Base-by-base conservation (phyloP, 768 basidiomycete species). In the Suillus luteus region DNA sequence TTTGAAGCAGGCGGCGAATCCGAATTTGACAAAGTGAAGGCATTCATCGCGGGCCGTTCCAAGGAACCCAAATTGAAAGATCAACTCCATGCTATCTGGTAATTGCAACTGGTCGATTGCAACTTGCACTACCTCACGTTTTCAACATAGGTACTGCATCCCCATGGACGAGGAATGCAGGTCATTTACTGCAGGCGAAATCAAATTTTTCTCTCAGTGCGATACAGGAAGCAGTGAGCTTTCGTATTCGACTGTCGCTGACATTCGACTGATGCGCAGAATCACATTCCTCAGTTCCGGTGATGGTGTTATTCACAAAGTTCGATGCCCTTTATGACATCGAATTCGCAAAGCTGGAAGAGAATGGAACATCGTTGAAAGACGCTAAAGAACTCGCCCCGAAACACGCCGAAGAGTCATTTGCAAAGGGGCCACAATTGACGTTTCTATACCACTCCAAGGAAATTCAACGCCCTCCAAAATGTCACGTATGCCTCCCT, bases 71-170 rank as follows among this genome's bases (percentile, higher is more conserved):
- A 4, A 3, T 10, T 44, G 0, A 44, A 9, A 1, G 3, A n/a
- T 44, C 8, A 73, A 40, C 51, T 82, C 12, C 79, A 81, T 71
- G 78, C 67, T 0, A 80, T 81, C 31, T 82, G 80, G 80, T 78
- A 58, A 14, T 48, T 48, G 14, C 12, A 15, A 6, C 66, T 40
- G 62, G 49, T 10, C 38, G 19, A 7, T 62, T 7, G 1, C 1
- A 41, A 38, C 17, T 19, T 37, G 52, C 19, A 22, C 48, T 61
- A 59, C 37, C 40, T 54, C 37, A 37, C 14, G 22, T n/a, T 55
- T 55, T 35, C 43, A 31, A n/a, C 17, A 27, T 61, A 81, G 80
- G 80, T 81, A 75, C 59, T 81, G 80, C 61, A 72, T 81, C 59
- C 67, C 68, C 2, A 71, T 74, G 57, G 65, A 75, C 62, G 66